Evolutionary conservation across 2,329 filamentous ascomycete genomes (phyloP).

Genomic region (Talaromyces sp.): DNA sequence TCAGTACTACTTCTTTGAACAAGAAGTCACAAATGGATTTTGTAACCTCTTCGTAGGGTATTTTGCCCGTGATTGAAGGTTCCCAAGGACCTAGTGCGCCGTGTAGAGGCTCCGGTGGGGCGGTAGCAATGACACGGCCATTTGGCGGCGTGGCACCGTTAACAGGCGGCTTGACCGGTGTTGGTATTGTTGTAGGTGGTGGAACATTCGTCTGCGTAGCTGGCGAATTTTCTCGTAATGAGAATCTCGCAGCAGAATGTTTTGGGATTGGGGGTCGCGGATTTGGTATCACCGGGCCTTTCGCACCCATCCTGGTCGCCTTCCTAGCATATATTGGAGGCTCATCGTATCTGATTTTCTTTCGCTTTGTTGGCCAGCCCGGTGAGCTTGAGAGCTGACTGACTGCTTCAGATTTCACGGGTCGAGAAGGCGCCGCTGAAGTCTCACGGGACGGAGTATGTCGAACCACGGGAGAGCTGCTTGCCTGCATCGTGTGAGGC

Average conservation of each 20-base stretch:
- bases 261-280: conserved; percentile 28
- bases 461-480: conserved; percentile 24
- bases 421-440: conserved; percentile 10
- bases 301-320: conserved; percentile 36
- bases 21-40: conserved; percentile 76
- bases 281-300: conserved; percentile 36
- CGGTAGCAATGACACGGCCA: conserved; percentile 18
- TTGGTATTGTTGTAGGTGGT: conserved; percentile 14
- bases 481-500: conserved; percentile 5
- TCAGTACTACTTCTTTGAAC: conserved; percentile 63
- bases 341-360: conserved; percentile 47
- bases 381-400: background rate
- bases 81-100: conserved; percentile 41
- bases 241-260: conserved; percentile 19
- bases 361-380: conserved; percentile 39
- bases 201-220: conserved; percentile 2
- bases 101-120: conserved; percentile 16
- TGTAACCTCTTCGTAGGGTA: conserved; percentile 69
- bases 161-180: conserved; percentile 14
- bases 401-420: conserved; percentile 19
- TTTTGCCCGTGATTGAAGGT: conserved; percentile 61
- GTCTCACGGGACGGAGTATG: conserved; percentile 14
- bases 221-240: conserved; percentile 14
- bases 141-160: conserved; percentile 23
- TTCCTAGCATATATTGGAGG: conserved; percentile 48